Conservation (phyloP, 1,139 yeast species). For the Sugiyamaella pinicola region DNA sequence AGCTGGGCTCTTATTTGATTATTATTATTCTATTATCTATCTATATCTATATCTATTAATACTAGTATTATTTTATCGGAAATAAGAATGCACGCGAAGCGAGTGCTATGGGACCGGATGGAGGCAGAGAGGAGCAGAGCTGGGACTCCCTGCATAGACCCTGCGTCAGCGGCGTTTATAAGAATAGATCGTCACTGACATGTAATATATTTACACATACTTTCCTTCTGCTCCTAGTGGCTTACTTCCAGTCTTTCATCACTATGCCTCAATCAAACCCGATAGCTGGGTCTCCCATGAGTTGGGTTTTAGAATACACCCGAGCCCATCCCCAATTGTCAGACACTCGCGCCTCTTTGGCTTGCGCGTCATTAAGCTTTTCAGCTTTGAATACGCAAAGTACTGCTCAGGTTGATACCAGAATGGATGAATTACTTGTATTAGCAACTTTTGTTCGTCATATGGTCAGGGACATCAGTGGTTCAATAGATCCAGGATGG, state of each 20-base stretch:
- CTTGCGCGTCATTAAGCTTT: not conserved
- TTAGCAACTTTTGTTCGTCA: not conserved
- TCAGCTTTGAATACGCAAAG: not conserved
- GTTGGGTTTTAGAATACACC: constrained; percentile 11
- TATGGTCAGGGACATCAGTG: not conserved
- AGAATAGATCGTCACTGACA: not conserved
- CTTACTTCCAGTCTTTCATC: not conserved
- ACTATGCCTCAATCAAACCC: not conserved
- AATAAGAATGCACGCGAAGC: too few relatives aligned
- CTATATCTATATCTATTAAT: too few relatives aligned
- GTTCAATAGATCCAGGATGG: not conserved
- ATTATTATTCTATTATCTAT: not conserved
- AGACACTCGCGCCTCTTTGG: not conserved
- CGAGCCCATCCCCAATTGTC: constrained; percentile 11
- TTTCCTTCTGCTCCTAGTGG: not conserved
- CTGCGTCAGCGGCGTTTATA: not conserved
- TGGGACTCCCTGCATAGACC: constrained; percentile 1
- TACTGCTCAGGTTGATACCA: not conserved
- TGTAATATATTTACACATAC: not conserved
- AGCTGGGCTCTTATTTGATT: not conserved
- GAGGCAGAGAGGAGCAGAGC: too few relatives aligned
- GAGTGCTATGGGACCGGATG: not conserved
- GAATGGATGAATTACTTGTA: not conserved
- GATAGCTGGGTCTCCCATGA: constrained; percentile 3
- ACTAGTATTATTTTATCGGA: too few relatives aligned